Evolutionary conservation across 805 yeast genomes (phyloP), one percentile per base, ranked within the genome.

Genomic region (Suhomyces sp.): DNA sequence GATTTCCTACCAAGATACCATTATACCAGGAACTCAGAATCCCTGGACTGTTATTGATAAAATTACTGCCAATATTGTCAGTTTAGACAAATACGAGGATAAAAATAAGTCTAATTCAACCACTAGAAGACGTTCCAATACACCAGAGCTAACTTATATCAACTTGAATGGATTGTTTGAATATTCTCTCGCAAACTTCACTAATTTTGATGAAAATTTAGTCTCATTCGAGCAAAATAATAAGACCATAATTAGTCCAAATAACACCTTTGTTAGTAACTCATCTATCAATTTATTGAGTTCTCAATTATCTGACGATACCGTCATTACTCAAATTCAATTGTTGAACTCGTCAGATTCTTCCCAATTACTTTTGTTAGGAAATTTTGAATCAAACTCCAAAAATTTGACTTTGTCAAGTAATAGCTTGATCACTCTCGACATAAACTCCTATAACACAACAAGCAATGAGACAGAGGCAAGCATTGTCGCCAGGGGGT

Each of bases 81-180:
- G 70, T 4, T 58, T 79, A 36, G 80, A 76, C 48, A 56, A 58
- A 3, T 61, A 69, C 32, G 54, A 54, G 30, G 47, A 48, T 21
- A 42, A 42, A 25, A 48, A 42, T 13, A 43, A 48, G 25, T 46
- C 64, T 5, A 58, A 63, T 33, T 56, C 63, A 1, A 50, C 67
- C 3, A 41, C 33, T 14, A 26, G 23, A 12, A 35, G 28, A 2
- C 41, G 40, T 13, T 33, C 36, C 11, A 32, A 38, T 8, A 31
- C 30, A 1, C 39, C 44, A 12, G 50, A 51, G 14, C 46, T 50
- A 25, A 43, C 47, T 3, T 41, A 53, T 22, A 48, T 79, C 21
- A 51, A 68, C 2, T 55, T 90, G 33, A 83, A 85, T 55, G 95
- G 95, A 7, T 49, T 91, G 14, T 87, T 91, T 52, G 96, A 91